A percentile compares a stretch with the other conserved stretches of the same genome.
These are phyloP conservation scores for Codiaeum variegatum DNA, from an alignment of 441 rosid genomes.

Conservation along the genomic window DNA sequence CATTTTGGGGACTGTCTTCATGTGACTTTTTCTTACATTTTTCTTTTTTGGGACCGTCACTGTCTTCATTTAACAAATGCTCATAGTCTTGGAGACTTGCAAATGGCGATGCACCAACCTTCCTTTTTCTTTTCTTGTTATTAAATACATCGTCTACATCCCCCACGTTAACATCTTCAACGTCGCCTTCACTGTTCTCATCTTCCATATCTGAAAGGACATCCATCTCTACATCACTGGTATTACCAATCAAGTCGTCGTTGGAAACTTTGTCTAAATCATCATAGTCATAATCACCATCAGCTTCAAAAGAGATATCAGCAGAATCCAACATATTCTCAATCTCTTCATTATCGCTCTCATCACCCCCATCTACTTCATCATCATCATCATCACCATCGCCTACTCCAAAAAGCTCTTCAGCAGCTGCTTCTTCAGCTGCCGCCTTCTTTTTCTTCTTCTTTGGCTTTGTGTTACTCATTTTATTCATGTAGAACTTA, in stretches of 20 bases:
- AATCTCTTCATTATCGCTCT: constrained; percentile 87
- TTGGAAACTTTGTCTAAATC: constrained; percentile 65
- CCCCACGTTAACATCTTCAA: constrained; percentile 32
- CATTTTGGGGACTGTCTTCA: constrained; percentile 20
- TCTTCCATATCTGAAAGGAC: constrained; percentile 37
- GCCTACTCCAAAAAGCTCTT: constrained; percentile 61
- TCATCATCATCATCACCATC: constrained; percentile 51
- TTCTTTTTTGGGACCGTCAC: constrained; percentile 18
- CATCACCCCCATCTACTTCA: constrained; percentile 62
- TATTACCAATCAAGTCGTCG: constrained; percentile 59
- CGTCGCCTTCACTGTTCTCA: constrained; percentile 25
- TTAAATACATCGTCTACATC: constrained; percentile 35
- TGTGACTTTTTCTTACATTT: no score
- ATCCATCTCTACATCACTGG: constrained; percentile 64
- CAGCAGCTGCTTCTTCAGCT: constrained; percentile 68
- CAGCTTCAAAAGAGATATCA: constrained; percentile 47
- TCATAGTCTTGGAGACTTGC: constrained; percentile 84
- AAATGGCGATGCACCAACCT: constrained; percentile 58
- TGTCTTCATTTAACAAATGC: constrained; percentile 56
- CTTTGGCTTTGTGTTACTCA: constrained; percentile 65
- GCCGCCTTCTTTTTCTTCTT: constrained; percentile 77
- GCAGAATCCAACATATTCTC: constrained; percentile 69
- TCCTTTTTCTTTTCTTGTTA: constrained; percentile 42
- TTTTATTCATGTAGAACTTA: constrained; percentile 78
- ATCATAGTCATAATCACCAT: constrained; percentile 70